Conservation (phyloP, 345 rosid genomes). For the Eucalyptus leucophloia region DNA sequence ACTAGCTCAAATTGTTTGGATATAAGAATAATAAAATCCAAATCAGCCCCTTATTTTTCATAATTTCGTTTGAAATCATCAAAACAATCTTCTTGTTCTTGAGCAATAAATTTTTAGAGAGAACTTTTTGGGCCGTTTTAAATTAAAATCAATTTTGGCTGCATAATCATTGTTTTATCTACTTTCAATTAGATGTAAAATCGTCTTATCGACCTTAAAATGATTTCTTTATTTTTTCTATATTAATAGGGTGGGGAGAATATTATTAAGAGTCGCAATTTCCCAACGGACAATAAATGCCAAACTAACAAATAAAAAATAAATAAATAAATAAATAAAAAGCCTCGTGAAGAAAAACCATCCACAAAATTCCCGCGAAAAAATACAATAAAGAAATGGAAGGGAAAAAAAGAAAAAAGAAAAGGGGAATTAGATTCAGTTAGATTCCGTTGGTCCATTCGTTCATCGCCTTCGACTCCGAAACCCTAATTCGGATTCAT, state of each 20-base stretch:
- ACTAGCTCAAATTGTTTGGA: background rate
- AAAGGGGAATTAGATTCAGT: conserved; percentile 3
- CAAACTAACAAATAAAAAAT: background rate
- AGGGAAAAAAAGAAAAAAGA: background rate
- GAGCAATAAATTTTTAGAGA: background rate
- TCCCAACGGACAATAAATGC: background rate
- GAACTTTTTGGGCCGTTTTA: background rate
- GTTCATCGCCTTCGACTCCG: background rate
- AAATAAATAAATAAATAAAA: background rate
- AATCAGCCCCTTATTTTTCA: background rate
- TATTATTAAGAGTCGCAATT: background rate
- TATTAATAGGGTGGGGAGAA: background rate
- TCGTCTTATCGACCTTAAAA: background rate
- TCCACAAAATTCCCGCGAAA: background rate
- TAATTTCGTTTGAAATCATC: background rate
- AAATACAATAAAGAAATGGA: background rate
- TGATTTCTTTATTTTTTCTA: background rate
- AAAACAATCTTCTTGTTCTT: background rate
- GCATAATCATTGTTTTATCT: background rate
- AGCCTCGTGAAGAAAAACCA: background rate
- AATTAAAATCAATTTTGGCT: background rate
- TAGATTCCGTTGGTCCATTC: background rate
- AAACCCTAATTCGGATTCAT: background rate
- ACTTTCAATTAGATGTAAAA: background rate
- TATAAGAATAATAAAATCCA: background rate